Conservation (phyloP, 2,329 filamentous ascomycete species). For the Pestalotiopsis sp. region DNA sequence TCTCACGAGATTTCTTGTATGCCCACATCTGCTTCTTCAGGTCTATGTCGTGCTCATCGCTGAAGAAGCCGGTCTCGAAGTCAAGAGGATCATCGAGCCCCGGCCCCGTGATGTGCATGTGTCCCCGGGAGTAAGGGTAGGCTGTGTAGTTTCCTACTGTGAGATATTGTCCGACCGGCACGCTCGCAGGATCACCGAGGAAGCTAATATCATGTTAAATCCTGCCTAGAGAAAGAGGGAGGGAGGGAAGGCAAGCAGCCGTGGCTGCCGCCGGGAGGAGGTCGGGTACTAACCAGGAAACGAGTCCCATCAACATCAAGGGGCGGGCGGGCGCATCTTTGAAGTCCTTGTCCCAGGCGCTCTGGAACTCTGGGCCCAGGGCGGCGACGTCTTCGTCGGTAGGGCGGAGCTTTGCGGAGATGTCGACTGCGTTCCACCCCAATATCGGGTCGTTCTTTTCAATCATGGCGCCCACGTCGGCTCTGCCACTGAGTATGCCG, state of each 20-base stretch:
- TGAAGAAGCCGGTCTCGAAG: conserved; percentile 60
- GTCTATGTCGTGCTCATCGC: conserved; percentile 52
- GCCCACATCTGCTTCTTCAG: conserved; percentile 60
- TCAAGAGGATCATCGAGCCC: conserved; percentile 44
- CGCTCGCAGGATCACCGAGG: conserved; percentile 11
- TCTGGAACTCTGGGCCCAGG: conserved; percentile 51
- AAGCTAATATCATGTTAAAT: not conserved
- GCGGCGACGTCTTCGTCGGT: conserved; percentile 50
- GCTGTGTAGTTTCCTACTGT: conserved; percentile 55
- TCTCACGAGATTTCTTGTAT: conserved; percentile 65
- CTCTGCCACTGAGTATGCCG: conserved; percentile 29
- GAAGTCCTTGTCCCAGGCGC: conserved; percentile 55
- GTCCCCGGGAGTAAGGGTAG: conserved; percentile 64
- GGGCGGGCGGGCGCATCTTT: conserved; percentile 40
- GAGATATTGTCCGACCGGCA: conserved; percentile 48
- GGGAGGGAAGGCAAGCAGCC: too few species aligned
- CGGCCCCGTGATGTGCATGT: conserved; percentile 58
- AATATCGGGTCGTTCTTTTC: conserved; percentile 37
- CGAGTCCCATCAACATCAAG: conserved; percentile 43
- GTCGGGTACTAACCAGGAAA: conserved; percentile 26
- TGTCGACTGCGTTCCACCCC: conserved; percentile 57
- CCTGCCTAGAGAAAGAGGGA: not conserved
- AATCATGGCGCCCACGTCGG: conserved; percentile 23
- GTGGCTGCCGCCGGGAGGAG: not conserved
- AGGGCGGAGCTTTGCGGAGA: conserved; percentile 52